Evolutionary conservation across 1,284 basidiomycete genomes (phyloP).

Genomic region (Ceratobasidium sp.): DNA sequence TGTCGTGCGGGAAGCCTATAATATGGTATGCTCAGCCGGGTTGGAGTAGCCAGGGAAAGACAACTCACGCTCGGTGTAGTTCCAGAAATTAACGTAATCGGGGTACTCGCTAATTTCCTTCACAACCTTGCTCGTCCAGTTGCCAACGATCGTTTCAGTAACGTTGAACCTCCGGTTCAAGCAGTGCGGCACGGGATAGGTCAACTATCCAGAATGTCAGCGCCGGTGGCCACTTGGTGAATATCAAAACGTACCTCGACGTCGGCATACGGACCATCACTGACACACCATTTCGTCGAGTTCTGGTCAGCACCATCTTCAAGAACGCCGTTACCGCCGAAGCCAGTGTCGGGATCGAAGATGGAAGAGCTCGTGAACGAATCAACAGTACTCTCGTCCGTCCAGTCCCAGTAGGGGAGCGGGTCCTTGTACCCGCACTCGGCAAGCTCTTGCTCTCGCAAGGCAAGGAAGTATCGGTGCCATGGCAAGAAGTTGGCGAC

Average conservation of each 20-base stretch:
- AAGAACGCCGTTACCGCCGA: neutral
- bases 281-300: neutral
- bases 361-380: neutral
- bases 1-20: neutral
- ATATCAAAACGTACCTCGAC: neutral
- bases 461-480: neutral
- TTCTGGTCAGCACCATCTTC: neutral
- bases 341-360: neutral
- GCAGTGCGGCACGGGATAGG: neutral
- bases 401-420: neutral
- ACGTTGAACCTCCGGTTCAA: neutral
- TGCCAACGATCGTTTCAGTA: neutral
- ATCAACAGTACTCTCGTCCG: neutral
- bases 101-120: neutral
- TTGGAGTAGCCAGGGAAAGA: neutral
- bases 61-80: neutral
- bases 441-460: neutral
- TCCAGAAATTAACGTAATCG: neutral
- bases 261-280: neutral
- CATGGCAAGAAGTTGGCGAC: neutral
- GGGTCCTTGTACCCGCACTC: neutral
- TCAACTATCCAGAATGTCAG: neutral
- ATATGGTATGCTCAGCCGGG: no score
- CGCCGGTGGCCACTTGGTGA: neutral
- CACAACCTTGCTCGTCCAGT: neutral